Percentiles rank a stretch among this genome's conserved stretches.
phyloP scores from a whole-genome alignment of 2,329 filamentous ascomycete genomes.

The Cercospora sp. region DNA sequence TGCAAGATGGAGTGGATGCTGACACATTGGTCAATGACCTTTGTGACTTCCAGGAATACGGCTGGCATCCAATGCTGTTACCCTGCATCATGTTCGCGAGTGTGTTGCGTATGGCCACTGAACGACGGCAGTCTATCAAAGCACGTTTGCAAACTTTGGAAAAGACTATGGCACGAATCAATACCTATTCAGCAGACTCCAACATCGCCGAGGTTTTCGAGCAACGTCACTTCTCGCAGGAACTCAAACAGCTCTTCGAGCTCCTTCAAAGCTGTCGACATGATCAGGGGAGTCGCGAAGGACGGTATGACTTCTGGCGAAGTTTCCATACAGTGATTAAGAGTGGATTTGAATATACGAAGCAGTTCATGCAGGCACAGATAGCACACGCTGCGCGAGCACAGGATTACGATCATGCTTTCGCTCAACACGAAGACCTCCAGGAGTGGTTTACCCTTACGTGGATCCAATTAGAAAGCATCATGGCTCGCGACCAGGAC shows the following conservation, averaged over 20 bases:
- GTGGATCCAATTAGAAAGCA: background rate
- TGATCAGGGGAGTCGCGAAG: slow-evolving; percentile 26
- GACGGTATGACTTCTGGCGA: slow-evolving; percentile 26
- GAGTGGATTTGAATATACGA: background rate
- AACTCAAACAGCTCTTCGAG: slow-evolving; percentile 8
- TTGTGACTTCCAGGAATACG: slow-evolving; percentile 7
- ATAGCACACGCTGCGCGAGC: background rate
- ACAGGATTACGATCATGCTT: background rate
- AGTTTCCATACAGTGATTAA: slow-evolving; percentile 19
- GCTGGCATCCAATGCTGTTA: slow-evolving; percentile 27
- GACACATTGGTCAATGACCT: slow-evolving; percentile 15
- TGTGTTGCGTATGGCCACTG: slow-evolving; percentile 14
- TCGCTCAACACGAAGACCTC: background rate
- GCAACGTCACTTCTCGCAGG: background rate
- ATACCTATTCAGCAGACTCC: slow-evolving; percentile 7
- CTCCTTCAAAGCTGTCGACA: slow-evolving; percentile 23
- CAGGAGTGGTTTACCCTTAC: background rate
- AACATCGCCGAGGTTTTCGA: slow-evolving; percentile 1
- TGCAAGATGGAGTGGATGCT: background rate
- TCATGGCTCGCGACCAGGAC: background rate
- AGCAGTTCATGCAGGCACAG: background rate
- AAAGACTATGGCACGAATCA: slow-evolving; percentile 12
- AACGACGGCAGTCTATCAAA: slow-evolving; percentile 23
- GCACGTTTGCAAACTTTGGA: slow-evolving; percentile 20
- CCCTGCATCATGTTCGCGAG: slow-evolving; percentile 28